A percentile compares a stretch with the other conserved stretches of the same genome.
Conservation (phyloP, 768 basidiomycete species). For the Leccinum sublutescens region DNA sequence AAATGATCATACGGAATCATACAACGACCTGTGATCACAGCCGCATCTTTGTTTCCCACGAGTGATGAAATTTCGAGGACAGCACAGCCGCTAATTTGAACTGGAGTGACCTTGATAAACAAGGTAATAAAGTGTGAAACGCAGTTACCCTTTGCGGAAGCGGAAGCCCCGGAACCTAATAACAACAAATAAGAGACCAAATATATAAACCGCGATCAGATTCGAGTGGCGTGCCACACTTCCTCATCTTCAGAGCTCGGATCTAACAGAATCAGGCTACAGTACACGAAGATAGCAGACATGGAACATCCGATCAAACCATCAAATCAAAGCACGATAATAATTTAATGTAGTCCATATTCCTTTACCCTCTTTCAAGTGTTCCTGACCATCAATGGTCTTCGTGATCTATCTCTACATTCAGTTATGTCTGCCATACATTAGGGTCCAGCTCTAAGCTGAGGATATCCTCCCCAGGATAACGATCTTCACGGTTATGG, state of each 20-base stretch:
- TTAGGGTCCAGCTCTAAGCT: constrained; percentile 2
- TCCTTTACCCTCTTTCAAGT: background rate
- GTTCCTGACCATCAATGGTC: too few relatives aligned
- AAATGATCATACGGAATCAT: too few relatives aligned
- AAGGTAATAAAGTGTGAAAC: too few relatives aligned
- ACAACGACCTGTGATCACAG: too few relatives aligned
- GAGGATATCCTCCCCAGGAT: constrained; percentile 20
- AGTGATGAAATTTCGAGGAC: too few relatives aligned
- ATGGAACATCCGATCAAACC: background rate
- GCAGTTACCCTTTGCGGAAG: background rate
- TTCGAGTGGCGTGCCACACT: background rate
- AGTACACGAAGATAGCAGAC: background rate
- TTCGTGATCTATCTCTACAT: background rate
- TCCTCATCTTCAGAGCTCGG: background rate
- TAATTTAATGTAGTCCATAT: background rate
- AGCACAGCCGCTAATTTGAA: too few relatives aligned
- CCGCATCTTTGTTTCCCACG: too few relatives aligned
- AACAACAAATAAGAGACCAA: constrained; percentile 11
- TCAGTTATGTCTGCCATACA: too few relatives aligned
- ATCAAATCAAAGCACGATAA: background rate
- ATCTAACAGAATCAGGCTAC: too few relatives aligned
- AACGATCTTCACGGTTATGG: background rate
- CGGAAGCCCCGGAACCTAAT: constrained; percentile 11
- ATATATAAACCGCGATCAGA: background rate
- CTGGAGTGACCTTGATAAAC: too few relatives aligned